phyloP scores from a whole-genome alignment of 306 rosid genomes.

The Datisca glomerata region DNA sequence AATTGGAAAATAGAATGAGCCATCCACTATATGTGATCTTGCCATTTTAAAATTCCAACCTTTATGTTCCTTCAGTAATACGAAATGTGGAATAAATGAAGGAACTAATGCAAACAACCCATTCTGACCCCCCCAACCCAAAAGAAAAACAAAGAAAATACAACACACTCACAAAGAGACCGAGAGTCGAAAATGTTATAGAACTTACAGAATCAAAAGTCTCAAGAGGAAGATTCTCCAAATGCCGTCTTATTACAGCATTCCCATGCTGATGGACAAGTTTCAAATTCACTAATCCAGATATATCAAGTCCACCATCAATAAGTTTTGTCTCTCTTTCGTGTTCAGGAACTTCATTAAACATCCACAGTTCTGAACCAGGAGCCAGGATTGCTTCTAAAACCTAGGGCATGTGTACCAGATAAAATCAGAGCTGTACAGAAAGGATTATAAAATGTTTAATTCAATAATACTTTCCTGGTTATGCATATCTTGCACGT shows the following conservation, averaged over 20 bases:
- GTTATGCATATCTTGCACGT: too few relatives aligned
- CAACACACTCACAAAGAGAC: slow-evolving; percentile 1
- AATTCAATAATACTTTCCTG: too few relatives aligned
- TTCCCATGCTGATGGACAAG: slow-evolving; percentile 88
- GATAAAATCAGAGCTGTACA: slow-evolving; percentile 1
- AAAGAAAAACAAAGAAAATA: too few relatives aligned
- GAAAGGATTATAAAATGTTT: neutral
- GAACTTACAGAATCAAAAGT: slow-evolving; percentile 92
- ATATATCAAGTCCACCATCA: slow-evolving; percentile 82
- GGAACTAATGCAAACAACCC: too few relatives aligned
- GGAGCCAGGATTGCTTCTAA: slow-evolving; percentile 87
- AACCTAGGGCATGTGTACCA: slow-evolving; percentile 56
- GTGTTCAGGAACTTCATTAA: slow-evolving; percentile 78
- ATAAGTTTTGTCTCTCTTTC: slow-evolving; percentile 81
- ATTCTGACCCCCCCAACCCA: too few relatives aligned
- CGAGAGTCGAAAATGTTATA: slow-evolving; percentile 2
- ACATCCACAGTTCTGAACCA: slow-evolving; percentile 97
- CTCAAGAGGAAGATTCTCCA: slow-evolving; percentile 86
- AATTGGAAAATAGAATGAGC: too few relatives aligned
- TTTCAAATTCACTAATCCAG: slow-evolving; percentile 60
- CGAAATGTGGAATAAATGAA: too few relatives aligned
- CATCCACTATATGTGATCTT: too few relatives aligned
- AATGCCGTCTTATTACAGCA: slow-evolving; percentile 90
- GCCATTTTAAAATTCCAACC: too few relatives aligned
- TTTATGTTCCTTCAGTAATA: too few relatives aligned